A percentile compares a stretch with the other conserved stretches of the same genome.
Conservation (phyloP, 2,329 filamentous ascomycete species). For the Calonectria hongkongensis region DNA sequence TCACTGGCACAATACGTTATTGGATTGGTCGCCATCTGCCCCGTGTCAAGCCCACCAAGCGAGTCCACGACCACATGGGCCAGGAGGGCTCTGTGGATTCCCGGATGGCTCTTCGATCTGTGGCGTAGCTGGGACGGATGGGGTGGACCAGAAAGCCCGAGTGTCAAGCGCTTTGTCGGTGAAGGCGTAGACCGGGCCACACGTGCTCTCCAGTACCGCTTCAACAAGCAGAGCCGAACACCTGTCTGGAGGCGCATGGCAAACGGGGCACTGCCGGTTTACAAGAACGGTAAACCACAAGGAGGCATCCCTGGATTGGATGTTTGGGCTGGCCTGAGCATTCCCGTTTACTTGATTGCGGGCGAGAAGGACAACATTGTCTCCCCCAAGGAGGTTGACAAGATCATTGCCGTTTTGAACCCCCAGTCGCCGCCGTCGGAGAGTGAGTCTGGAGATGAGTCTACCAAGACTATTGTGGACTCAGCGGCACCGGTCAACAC, state of each 20-base stretch:
- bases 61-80: slow-evolving; percentile 66
- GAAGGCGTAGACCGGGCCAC: slow-evolving; percentile 78
- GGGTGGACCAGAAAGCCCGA: slow-evolving; percentile 85
- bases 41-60: slow-evolving; percentile 78
- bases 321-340: slow-evolving; percentile 82
- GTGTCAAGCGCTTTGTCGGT: slow-evolving; percentile 86
- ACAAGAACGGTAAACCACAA: slow-evolving; percentile 69
- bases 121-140: slow-evolving; percentile 86
- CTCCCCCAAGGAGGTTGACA: slow-evolving; percentile 80
- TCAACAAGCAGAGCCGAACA: slow-evolving; percentile 89
- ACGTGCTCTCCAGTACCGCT: slow-evolving; percentile 80
- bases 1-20: slow-evolving; percentile 78
- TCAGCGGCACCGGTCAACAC: slow-evolving; percentile 69
- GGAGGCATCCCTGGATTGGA: slow-evolving; percentile 82
- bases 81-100: slow-evolving; percentile 79
- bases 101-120: slow-evolving; percentile 83
- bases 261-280: slow-evolving; percentile 80
- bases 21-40: slow-evolving; percentile 88
- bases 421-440: slow-evolving; percentile 34
- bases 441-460: slow-evolving; percentile 52
- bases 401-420: slow-evolving; percentile 73
- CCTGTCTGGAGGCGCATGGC: slow-evolving; percentile 89
- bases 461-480: slow-evolving; percentile 61
- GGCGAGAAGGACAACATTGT: slow-evolving; percentile 87
- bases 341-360: slow-evolving; percentile 86